phyloP scores from a whole-genome alignment of 768 basidiomycete genomes.

The Boletus rufocinnamomeus region DNA sequence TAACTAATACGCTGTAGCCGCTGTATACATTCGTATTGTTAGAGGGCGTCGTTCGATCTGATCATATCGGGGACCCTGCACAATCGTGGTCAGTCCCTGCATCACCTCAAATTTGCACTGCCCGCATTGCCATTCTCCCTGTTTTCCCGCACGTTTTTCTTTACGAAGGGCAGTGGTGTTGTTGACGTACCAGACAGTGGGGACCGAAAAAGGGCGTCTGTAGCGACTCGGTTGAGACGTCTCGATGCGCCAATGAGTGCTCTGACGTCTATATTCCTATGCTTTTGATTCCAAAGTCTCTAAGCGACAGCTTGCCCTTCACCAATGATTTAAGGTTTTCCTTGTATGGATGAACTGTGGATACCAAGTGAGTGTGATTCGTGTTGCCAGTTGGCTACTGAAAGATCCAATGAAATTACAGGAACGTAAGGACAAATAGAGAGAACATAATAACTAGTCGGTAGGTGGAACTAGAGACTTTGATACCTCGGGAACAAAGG shows the following conservation, averaged over 20 bases:
- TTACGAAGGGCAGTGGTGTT: not conserved
- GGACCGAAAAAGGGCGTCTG: not conserved
- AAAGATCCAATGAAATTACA: not conserved
- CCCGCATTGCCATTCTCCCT: conserved; percentile 5
- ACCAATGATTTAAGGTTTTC: not conserved
- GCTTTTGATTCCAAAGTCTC: not conserved
- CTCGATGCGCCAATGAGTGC: not conserved
- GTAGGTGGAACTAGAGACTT: not conserved
- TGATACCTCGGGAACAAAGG: not conserved
- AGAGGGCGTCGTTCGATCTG: conserved; percentile 19
- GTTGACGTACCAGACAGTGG: conserved; percentile 9
- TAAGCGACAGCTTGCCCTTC: not conserved
- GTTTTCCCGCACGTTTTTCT: conserved; percentile 1
- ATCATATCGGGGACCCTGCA: conserved; percentile 26
- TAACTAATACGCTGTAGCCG: conserved; percentile 8
- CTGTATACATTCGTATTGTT: conserved; percentile 12
- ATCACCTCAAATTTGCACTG: conserved; percentile 3
- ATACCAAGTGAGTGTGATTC: not conserved
- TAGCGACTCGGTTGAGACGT: not conserved
- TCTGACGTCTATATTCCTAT: conserved; percentile 4
- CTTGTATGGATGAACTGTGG: not conserved
- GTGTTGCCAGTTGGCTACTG: not conserved
- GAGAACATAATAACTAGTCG: not conserved
- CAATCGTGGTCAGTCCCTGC: conserved; percentile 8
- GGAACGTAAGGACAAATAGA: not conserved